These are phyloP conservation scores for Hanseniaspora guilliermondii DNA, from an alignment of 805 yeast species.

Conservation along the genomic window DNA sequence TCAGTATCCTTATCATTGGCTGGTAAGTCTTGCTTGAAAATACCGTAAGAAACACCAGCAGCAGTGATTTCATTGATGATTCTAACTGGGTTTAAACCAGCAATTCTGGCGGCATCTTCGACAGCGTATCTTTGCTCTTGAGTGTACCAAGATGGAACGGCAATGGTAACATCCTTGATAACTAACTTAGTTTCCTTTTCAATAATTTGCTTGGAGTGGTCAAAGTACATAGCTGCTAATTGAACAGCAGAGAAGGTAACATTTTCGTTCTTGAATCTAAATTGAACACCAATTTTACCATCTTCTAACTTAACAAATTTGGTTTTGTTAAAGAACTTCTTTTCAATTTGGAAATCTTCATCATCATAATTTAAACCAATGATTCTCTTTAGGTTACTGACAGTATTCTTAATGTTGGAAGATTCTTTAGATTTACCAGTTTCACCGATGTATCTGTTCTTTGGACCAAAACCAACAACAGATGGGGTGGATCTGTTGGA, in stretches of 20 bases:
- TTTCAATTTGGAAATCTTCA: constrained; percentile 66
- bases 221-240: constrained; percentile 86
- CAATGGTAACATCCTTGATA: constrained; percentile 77
- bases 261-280: constrained; percentile 68
- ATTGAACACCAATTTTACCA: constrained; percentile 75
- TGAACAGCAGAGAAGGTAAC: constrained; percentile 76
- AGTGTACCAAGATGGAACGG: constrained; percentile 96
- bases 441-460: constrained; percentile 90
- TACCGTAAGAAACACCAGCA: constrained; percentile 98
- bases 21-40: constrained; percentile 91
- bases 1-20: constrained; percentile 59
- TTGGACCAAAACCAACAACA: constrained; percentile 79
- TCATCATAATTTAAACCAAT: constrained; percentile 57
- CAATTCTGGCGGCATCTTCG: constrained; percentile 87
- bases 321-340: constrained; percentile 52
- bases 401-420: constrained; percentile 91
- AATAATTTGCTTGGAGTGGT: constrained; percentile 75
- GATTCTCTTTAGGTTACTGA: constrained; percentile 85
- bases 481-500: constrained; percentile 94
- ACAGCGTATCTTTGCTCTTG: constrained; percentile 95
- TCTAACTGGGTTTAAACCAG: constrained; percentile 96
- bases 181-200: constrained; percentile 63
- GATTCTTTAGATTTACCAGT: constrained; percentile 92
- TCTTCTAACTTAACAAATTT: constrained; percentile 57
- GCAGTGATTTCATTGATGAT: constrained; percentile 95